Percentiles rank a stretch among this genome's conserved stretches.
Evolutionary conservation across 306 rosid genomes (phyloP).

Genomic region (Lotus japonicus): DNA sequence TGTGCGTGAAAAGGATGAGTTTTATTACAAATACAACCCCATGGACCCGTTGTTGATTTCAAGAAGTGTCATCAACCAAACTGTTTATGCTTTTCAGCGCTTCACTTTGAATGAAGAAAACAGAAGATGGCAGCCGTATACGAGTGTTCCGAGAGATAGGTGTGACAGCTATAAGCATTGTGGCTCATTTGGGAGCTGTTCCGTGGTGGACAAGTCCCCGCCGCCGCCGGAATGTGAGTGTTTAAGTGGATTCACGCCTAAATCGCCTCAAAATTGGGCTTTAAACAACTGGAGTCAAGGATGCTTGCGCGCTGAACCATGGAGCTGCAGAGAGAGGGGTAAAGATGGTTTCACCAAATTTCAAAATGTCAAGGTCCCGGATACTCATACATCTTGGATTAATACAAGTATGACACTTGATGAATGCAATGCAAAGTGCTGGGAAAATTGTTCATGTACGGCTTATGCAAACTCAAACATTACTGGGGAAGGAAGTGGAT

Average conservation of each 20-base stretch:
- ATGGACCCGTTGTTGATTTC: constrained; percentile 14
- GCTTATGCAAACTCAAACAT: constrained; percentile 38
- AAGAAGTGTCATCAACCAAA: constrained; percentile 30
- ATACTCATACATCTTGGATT: constrained; percentile 30
- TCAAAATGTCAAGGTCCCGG: constrained; percentile 35
- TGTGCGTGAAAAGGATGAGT: constrained; percentile 21
- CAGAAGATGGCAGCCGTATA: constrained; percentile 12
- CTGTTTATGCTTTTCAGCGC: not conserved
- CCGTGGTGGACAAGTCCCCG: constrained; percentile 1
- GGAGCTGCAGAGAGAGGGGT: constrained; percentile 10
- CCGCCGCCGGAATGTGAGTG: constrained; percentile 39
- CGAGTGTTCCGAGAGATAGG: constrained; percentile 18
- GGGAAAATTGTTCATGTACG: constrained; percentile 43
- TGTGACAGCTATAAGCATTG: constrained; percentile 39
- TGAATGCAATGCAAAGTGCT: constrained; percentile 38
- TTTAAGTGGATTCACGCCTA: constrained; percentile 35
- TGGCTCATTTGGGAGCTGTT: constrained; percentile 38
- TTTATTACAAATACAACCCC: constrained; percentile 21
- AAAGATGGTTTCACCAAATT: constrained; percentile 27
- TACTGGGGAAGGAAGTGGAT: constrained; percentile 40
- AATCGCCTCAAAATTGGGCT: constrained; percentile 34
- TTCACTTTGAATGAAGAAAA: constrained; percentile 17
- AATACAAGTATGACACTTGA: constrained; percentile 25
- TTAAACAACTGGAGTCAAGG: constrained; percentile 27
- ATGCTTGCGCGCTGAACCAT: not conserved